Conservation (phyloP, 371 early-diverging fungal species). For the Mortierella sp. region DNA sequence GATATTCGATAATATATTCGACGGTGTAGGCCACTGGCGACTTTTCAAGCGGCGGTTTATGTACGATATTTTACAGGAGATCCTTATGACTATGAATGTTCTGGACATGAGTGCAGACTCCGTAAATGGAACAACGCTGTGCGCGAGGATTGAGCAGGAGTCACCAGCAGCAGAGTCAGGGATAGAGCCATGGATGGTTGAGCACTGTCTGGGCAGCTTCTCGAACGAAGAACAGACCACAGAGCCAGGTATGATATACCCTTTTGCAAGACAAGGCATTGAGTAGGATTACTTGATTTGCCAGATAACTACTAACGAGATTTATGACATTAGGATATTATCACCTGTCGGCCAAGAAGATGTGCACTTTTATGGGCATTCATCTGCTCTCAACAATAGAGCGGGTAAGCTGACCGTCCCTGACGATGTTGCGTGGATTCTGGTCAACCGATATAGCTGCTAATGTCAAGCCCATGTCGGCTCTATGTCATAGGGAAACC, state of each 20-base stretch:
- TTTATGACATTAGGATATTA: slow-evolving; percentile 3
- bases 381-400: slow-evolving; percentile 32
- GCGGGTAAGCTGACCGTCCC: slow-evolving; percentile 15
- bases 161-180: slow-evolving; percentile 23
- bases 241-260: slow-evolving; percentile 3
- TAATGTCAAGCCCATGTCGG: too few species aligned
- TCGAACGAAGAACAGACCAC: slow-evolving; percentile 10
- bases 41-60: slow-evolving; percentile 42
- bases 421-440: background rate
- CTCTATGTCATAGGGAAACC: slow-evolving; percentile 55
- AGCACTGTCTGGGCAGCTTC: slow-evolving; percentile 38
- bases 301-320: background rate
- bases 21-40: slow-evolving; percentile 39
- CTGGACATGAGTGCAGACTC: slow-evolving; percentile 28
- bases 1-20: too few species aligned
- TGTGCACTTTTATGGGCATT: slow-evolving; percentile 39
- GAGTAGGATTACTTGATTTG: too few species aligned
- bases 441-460: too few species aligned
- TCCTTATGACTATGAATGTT: slow-evolving; percentile 30
- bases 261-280: background rate
- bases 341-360: slow-evolving; percentile 23
- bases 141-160: slow-evolving; percentile 16
- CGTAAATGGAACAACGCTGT: slow-evolving; percentile 16
- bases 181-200: slow-evolving; percentile 48
- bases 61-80: slow-evolving; percentile 47